A percentile compares a stretch with the other conserved stretches of the same genome.
These are phyloP conservation scores for Epichloe gansuensis DNA, from an alignment of 2,329 filamentous ascomycete genomes.

Conservation along the genomic window DNA sequence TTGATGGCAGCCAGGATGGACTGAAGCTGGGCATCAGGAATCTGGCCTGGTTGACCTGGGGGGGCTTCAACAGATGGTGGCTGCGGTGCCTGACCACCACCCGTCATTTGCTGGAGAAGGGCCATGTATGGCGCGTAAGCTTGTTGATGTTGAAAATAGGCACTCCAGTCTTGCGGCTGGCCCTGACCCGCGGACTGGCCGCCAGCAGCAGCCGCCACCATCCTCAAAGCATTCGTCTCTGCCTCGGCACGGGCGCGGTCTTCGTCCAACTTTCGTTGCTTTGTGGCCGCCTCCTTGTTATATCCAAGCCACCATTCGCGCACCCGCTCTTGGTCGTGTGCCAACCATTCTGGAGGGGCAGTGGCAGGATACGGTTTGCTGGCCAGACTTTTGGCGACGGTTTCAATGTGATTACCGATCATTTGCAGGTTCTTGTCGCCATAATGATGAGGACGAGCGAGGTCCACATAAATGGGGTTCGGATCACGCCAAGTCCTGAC, in stretches of 20 bases:
- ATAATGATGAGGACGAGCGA: constrained; percentile 24
- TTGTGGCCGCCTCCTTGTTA: constrained; percentile 25
- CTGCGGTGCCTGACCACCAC: constrained; percentile 19
- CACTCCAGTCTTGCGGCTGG: constrained; percentile 16
- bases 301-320: constrained; percentile 42
- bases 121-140: constrained; percentile 30
- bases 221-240: constrained; percentile 18
- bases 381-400: constrained; percentile 27
- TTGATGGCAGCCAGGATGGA: constrained; percentile 31
- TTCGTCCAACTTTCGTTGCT: constrained; percentile 27
- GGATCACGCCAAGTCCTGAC: constrained; percentile 30
- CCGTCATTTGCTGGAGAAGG: constrained; percentile 27
- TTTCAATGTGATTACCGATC: constrained; percentile 31
- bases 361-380: constrained; percentile 35
- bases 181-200: constrained; percentile 7
- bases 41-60: constrained; percentile 15
- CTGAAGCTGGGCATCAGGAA: constrained; percentile 27
- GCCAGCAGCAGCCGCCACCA: constrained; percentile 8
- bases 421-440: constrained; percentile 29
- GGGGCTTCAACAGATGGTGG: constrained; percentile 6
- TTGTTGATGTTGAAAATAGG: constrained; percentile 15
- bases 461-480: constrained; percentile 23
- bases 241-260: constrained; percentile 22
- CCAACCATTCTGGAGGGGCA: constrained; percentile 40
- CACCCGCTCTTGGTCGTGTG: constrained; percentile 30